phyloP scores from a whole-genome alignment of 495 filamentous ascomycete species.

The Hypoxylon lenormandii region DNA sequence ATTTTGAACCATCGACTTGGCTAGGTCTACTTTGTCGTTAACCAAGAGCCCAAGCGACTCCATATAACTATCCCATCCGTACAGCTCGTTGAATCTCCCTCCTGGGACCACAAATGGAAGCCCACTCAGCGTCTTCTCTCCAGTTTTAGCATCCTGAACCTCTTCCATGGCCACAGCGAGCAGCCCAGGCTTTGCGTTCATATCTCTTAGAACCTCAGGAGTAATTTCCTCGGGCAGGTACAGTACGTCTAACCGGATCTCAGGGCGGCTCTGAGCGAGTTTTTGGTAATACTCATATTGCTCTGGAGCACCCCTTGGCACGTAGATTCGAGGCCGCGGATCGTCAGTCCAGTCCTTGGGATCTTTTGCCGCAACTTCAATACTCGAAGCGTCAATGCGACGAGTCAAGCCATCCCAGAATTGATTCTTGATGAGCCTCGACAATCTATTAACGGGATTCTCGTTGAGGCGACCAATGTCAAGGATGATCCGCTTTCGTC shows the following conservation, averaged over 20 bases:
- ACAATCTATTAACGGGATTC: constrained; percentile 88
- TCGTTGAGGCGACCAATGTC: constrained; percentile 89
- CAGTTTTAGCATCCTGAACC: constrained; percentile 70
- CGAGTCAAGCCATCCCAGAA: constrained; percentile 93
- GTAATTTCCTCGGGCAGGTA: constrained; percentile 78
- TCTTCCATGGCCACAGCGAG: constrained; percentile 91
- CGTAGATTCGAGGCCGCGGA: constrained; percentile 89
- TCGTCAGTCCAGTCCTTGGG: constrained; percentile 92
- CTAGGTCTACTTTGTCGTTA: constrained; percentile 82
- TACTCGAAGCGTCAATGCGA: constrained; percentile 86
- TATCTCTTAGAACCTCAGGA: constrained; percentile 73
- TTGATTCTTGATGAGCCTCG: constrained; percentile 82
- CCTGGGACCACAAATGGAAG: constrained; percentile 96
- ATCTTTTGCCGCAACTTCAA: constrained; percentile 84
- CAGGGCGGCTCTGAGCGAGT: constrained; percentile 78
- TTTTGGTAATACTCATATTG: constrained; percentile 88
- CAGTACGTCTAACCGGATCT: constrained; percentile 86
- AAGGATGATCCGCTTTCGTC: constrained; percentile 83
- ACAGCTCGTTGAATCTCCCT: constrained; percentile 95
- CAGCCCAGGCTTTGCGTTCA: constrained; percentile 87
- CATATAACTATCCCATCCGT: constrained; percentile 99
- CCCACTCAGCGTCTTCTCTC: constrained; percentile 75
- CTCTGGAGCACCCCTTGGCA: constrained; percentile 84
- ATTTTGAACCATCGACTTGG: constrained; percentile 91
- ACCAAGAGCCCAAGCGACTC: constrained; percentile 86